Base-by-base conservation (phyloP, 805 yeast genomes). In the Ogataea sp. region DNA sequence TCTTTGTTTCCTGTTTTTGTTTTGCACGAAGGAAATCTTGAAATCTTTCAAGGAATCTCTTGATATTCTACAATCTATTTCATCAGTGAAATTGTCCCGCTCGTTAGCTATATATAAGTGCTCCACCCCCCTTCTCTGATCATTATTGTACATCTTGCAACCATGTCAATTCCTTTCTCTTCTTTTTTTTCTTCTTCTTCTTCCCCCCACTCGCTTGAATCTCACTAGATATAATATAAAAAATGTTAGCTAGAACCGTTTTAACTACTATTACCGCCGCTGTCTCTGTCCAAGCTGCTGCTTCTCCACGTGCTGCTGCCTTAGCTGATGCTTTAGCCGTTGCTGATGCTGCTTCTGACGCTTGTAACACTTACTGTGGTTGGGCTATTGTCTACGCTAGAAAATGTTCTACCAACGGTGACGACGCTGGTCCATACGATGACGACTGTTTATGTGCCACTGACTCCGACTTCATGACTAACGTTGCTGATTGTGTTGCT, bases 341-440 rank as follows among this genome's bases (percentile, higher is more conserved):
- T 23, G 14, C 30, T 27, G 30, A 27, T 27, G 61, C 18, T 8
- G 26, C 26, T 23, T 20, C 53, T 17, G 44, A 53, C 32, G 36
- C 45, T 1, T 58, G 63, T 42, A 61, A 58, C 40, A 58, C 59
- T 18, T 46, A 52, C 14, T 58, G 63, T 52, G 63, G 63, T 36
- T 48, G 44, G 41, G 34, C 53, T 36, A 58, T 58, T 33, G 13
- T 57, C 11, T 53, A 48, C 32, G 62, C 59, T 36, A 43, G 53
- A 32, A 44, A 45, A 2, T 58, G 63, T 43, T 45, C 51, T 37
- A 36, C 39, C 18, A 38, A 37, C 18, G 41, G 32, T 17, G 30
- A 24, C 1, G 57, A 53, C 37, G 23, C 39, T 18, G 58, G 60
- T 20, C 58, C 62, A 31, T 61, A 55, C 49, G 57, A 57, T 46